Percentiles rank a stretch among this genome's conserved stretches.
Evolutionary conservation across 495 filamentous ascomycete species (phyloP).

Genomic region (Saxophila tyrrhenica): DNA sequence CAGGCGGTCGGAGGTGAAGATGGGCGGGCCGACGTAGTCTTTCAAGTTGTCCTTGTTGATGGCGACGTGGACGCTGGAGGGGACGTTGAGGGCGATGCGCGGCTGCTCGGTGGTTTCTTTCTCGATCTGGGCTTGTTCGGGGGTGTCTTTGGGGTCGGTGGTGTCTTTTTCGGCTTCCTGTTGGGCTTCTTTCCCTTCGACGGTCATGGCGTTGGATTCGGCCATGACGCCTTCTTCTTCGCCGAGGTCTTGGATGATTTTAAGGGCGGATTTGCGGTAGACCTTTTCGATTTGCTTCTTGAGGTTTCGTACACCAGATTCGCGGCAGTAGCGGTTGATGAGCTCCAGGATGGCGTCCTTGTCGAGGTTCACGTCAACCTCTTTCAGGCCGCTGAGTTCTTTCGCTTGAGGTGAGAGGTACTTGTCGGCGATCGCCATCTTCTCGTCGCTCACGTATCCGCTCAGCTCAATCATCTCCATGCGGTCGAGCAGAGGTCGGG

Average conservation of each 20-base stretch:
- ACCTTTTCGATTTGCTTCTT: constrained; percentile 99
- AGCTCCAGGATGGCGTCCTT: constrained; percentile 85
- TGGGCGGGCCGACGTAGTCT: constrained; percentile 92
- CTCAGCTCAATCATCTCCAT: constrained; percentile 98
- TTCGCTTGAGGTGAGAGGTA: constrained; percentile 88
- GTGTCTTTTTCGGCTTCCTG: constrained; percentile 54
- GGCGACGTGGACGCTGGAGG: constrained; percentile 71
- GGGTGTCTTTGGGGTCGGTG: constrained; percentile 45
- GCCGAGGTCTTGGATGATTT: constrained; percentile 91
- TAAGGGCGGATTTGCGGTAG: constrained; percentile 91
- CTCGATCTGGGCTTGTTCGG: constrained; percentile 42
- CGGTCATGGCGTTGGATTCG: constrained; percentile 74
- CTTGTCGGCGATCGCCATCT: constrained; percentile 93
- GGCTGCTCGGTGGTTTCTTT: constrained; percentile 65
- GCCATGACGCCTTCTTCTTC: constrained; percentile 77
- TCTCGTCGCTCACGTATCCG: constrained; percentile 95
- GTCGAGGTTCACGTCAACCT: constrained; percentile 73
- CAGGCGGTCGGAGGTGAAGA: constrained; percentile 90
- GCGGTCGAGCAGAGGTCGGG: constrained; percentile 82
- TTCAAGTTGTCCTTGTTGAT: constrained; percentile 87
- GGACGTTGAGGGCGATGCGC: constrained; percentile 70
- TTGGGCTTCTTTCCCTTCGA: constrained; percentile 74
- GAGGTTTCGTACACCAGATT: constrained; percentile 91
- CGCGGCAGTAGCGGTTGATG: constrained; percentile 96
- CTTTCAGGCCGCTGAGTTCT: constrained; percentile 80